Evolutionary conservation across 2,329 filamentous ascomycete genomes (phyloP), one percentile per base, ranked within the genome.

Genomic region (Penicillium rolfsii): DNA sequence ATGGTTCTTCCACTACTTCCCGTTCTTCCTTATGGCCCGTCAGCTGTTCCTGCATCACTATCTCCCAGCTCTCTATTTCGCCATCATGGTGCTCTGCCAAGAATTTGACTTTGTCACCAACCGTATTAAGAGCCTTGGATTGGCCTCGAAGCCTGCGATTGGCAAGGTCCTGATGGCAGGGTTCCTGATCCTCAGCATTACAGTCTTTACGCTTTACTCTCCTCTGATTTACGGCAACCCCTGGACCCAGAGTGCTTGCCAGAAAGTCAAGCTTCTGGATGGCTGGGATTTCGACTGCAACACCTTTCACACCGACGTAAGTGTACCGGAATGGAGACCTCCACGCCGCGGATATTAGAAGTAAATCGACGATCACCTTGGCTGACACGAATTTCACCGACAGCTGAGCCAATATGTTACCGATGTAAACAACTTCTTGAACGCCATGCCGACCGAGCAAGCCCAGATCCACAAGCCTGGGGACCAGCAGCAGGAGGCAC

Each of bases 211-310:
- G 1, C 81, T 97, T n/a, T 96, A 92, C 76, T 87, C 93, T 9
- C 95, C 95, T 41, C 83, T 99, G 40, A 88, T 91, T 11, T 99
- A 99, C 73, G 95, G 95, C 63, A 97, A 96, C 75, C 83, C 88
- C 55, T 99, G 95, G 95, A 99, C 94, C 55, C 91, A 92, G 82
- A 81, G 84, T 61, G 89, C 95, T 72, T 99, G 95, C 84, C 88
- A 87, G 68, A 87, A 87, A 59, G 89, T 95, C 63, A 98, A 98
- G 83, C 82, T 99, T 12, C 89, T 98, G 74, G 82, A 85, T 60
- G 89, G 87, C 1, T 99, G 95, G 95, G 95, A 99, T 76, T 99
- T 94, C 85, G 95, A 99, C 78, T 99, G 95, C 85, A 97, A 96
- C 77, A 93, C 86, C 62, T 99, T 99, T 82, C 83, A 89, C 70